Base-by-base conservation (phyloP, 192 early-diverging fungal genomes). In the Backusella morwellensis region DNA sequence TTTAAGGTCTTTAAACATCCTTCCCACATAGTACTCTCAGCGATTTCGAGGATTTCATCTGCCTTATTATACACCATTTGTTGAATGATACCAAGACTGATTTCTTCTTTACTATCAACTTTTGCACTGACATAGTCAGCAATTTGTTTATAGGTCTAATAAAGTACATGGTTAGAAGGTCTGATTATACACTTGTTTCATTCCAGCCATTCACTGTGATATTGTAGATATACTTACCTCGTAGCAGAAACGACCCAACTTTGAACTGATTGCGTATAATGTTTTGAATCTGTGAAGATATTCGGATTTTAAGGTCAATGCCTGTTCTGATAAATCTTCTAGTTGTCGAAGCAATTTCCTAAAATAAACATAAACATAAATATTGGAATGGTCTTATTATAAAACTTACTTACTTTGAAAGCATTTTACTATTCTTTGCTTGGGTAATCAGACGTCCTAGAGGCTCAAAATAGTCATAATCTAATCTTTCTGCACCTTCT, bases 261-360 rank as follows among this genome's bases (percentile, higher is more conserved):
- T 88, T n/a, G 78, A 78, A 56, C 88, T 89, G 11, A 81, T 75
- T 21, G 66, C 26, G 54, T 84, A 84, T 35, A 86, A 75, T 2
- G 79, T 88, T n/a, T 76, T 81, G 77, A 88, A 88, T 54, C 84
- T 81, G 8, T 83, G 47, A 29, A 85, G 78, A 44, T 81, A 76
- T 35, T 88, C 88, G 0, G 85, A 71, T 72, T 87, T 86, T 40
- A 89, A 38, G 8, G 81, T 77, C 1, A 82, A 77, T 6, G 81
- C 75, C 70, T 86, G 83, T 47, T 83, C 85, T 1, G 82, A 70
- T 19, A 91, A 75, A 52, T 94, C 93, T 15, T 88, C 86, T 15
- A 92, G 59, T 23, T 88, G 88, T n/a, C 90, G 86, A 76, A 91
- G 67, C 36, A 94, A 69, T 84, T 91, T 93, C 70, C 90, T 88